phyloP scores from a whole-genome alignment of 345 rosid genomes.

The Mangifera indica region DNA sequence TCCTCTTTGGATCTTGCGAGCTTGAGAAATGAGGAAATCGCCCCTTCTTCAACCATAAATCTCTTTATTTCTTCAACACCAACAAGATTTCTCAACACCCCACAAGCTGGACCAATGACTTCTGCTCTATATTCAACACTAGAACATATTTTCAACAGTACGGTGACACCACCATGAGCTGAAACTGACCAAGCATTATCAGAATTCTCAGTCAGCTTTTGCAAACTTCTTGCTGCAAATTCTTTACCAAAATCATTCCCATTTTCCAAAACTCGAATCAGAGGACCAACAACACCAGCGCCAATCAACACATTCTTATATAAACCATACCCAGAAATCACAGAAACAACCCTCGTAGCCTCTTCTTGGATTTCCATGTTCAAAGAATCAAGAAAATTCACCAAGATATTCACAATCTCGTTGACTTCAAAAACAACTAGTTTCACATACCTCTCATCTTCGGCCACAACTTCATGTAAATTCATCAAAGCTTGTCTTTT shows the following conservation, averaged over 20 bases:
- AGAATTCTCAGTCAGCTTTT: constrained; percentile 64
- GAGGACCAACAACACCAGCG: constrained; percentile 67
- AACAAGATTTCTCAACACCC: constrained; percentile 71
- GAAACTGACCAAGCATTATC: constrained; percentile 97
- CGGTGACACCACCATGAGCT: constrained; percentile 94
- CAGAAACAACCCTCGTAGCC: constrained; percentile 54
- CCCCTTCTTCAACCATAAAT: constrained; percentile 79
- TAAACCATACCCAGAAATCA: constrained; percentile 60
- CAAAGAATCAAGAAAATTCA: constrained; percentile 54
- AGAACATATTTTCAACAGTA: constrained; percentile 66
- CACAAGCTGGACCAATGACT: constrained; percentile 56
- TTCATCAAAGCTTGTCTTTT: constrained; percentile 71
- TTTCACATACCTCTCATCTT: constrained; percentile 65
- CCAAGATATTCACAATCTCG: constrained; percentile 49
- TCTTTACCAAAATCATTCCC: constrained; percentile 52
- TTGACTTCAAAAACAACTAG: constrained; percentile 44
- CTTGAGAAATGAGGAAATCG: constrained; percentile 53
- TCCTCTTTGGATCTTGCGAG: constrained; percentile 69
- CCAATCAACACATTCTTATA: constrained; percentile 48
- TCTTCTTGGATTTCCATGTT: constrained; percentile 57
- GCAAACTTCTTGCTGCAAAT: constrained; percentile 59
- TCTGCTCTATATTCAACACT: constrained; percentile 36
- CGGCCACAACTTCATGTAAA: constrained; percentile 54
- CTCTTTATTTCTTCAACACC: constrained; percentile 87
- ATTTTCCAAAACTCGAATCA: constrained; percentile 67